A percentile compares a stretch with the other conserved stretches of the same genome.
These are phyloP conservation scores for Paramecium octaurelia DNA, from an alignment of 73 alveolate genomes.

Conservation along the genomic window DNA sequence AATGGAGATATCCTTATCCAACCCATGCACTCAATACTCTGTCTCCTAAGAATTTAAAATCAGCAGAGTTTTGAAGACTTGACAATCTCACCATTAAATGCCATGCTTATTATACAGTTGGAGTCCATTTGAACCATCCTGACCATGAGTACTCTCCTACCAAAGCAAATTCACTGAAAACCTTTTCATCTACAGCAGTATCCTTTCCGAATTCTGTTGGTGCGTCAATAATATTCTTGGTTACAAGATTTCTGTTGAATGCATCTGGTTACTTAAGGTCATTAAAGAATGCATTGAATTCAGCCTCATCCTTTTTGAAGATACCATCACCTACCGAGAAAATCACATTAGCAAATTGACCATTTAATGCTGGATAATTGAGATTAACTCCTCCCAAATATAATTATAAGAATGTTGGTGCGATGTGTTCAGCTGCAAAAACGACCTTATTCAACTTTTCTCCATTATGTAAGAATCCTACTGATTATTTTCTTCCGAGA, in stretches of 20 bases:
- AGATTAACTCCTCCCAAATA: conserved; percentile 26
- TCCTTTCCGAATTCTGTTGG: neutral
- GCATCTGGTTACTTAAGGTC: neutral
- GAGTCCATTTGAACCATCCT: conserved; percentile 51
- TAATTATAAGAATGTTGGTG: conserved; percentile 15
- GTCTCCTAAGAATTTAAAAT: conserved; percentile 16
- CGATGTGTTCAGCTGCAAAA: neutral
- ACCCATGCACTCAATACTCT: conserved; percentile 39
- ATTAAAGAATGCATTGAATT: neutral
- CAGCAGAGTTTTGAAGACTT: neutral
- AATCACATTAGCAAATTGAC: neutral
- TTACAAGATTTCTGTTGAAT: neutral
- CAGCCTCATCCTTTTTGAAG: neutral
- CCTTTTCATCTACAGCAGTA: neutral
- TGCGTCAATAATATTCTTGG: neutral
- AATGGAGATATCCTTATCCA: neutral
- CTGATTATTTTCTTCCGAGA: neutral
- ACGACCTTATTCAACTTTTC: neutral
- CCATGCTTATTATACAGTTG: conserved; percentile 20
- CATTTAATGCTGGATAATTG: conserved; percentile 42
- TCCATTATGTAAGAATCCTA: neutral
- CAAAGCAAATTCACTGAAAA: neutral
- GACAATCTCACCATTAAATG: conserved; percentile 39
- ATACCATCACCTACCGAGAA: conserved; percentile 25
- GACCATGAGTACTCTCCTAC: conserved; percentile 35